These are phyloP conservation scores for Cladophialophora yegresii DNA, from an alignment of 2,329 filamentous ascomycete genomes.

Conservation along the genomic window DNA sequence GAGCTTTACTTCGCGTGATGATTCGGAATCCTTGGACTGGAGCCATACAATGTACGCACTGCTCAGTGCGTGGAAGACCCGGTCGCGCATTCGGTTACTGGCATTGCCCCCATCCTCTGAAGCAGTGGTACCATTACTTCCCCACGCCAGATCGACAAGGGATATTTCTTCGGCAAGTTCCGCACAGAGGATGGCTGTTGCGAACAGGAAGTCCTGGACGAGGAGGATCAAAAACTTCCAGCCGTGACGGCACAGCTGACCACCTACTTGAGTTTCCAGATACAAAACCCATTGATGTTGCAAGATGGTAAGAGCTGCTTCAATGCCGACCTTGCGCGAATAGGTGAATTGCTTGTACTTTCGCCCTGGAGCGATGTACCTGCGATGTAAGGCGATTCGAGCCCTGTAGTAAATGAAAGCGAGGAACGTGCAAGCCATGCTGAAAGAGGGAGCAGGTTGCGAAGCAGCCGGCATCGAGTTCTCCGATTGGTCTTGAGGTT, in stretches of 20 bases:
- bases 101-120: background rate
- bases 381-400: slow-evolving; percentile 43
- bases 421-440: slow-evolving; percentile 40
- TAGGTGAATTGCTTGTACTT: slow-evolving; percentile 43
- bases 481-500: slow-evolving; percentile 24
- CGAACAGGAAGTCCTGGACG: slow-evolving; percentile 52
- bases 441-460: slow-evolving; percentile 6
- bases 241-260: slow-evolving; percentile 45
- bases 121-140: background rate
- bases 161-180: slow-evolving; percentile 43
- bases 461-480: slow-evolving; percentile 13
- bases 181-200: slow-evolving; percentile 51
- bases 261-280: slow-evolving; percentile 45
- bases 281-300: slow-evolving; percentile 50
- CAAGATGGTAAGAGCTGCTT: slow-evolving; percentile 50
- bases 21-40: slow-evolving; percentile 21
- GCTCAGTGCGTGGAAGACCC: slow-evolving; percentile 22
- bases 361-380: slow-evolving; percentile 42
- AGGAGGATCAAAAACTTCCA: slow-evolving; percentile 51
- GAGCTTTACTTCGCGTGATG: slow-evolving; percentile 18
- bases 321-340: slow-evolving; percentile 49
- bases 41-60: slow-evolving; percentile 27
- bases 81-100: background rate
- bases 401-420: slow-evolving; percentile 41
- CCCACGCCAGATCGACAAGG: background rate